Base-by-base conservation (phyloP, 495 filamentous ascomycete genomes). In the Daldinia vernicosa region DNA sequence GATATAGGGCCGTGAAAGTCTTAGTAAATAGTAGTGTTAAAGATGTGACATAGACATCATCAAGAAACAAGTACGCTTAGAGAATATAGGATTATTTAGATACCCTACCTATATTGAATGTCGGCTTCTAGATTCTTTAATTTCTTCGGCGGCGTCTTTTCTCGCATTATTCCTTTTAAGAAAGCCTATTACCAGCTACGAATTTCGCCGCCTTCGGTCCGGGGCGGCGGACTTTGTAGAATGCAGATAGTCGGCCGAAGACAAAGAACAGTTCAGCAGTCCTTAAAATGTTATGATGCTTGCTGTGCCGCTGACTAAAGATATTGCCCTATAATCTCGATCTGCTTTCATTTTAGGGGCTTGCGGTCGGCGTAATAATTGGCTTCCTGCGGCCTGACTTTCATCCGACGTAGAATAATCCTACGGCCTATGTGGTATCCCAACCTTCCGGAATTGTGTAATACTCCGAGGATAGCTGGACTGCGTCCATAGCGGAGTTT, bases 331-430 rank as follows among this genome's bases (percentile, higher is more conserved):
- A 54, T 19, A 8, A 15, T 66, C 27, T 35, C 15, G 8, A 50
- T n/a, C 33, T 19, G 6, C 50, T 26, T 47, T 39, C 57, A 51
- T 37, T 56, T 62, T 50, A 22, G 47, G 47, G 57, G 17, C 53
- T 60, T 26, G 32, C 4, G 6, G 3, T 61, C 70, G 70, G 70
- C 4, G 55, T 57, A 72, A 72, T 61, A 33, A 3, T 57, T 53
- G 14, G 15, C 12, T 65, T 65, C 19, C 37, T 8, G 35, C 69
- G 70, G 65, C 22, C 55, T 68, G 65, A 68, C 60, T 64, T 72
- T 72, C 47, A 14, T 57, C 70, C 70, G 70, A 65, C 30, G 37
- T 19, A 1, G 17, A 35, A 52, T 12, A 27, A 54, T 63, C 52
- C n/a, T 32, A 35, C 52, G 4, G 57, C 45, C 50, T 26, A 28